A percentile compares a stretch with the other conserved stretches of the same genome.
Evolutionary conservation across 768 basidiomycete species (phyloP).

Genomic region (Psilocybe cyanescens): DNA sequence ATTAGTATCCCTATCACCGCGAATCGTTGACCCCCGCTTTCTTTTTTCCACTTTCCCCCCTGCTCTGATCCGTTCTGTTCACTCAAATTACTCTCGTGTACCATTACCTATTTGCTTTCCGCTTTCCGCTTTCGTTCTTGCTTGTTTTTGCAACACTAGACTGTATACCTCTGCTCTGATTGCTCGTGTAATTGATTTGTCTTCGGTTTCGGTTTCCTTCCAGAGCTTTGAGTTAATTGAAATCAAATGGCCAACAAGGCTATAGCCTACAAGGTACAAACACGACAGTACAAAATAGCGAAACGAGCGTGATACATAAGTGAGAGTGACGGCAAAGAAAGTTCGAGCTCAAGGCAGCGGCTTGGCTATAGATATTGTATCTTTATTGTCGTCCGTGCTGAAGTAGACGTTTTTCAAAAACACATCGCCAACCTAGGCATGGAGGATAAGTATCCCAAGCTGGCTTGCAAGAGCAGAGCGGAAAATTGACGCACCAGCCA

Average conservation of each 20-base stretch:
- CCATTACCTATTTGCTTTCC: not conserved
- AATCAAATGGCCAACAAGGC: not conserved
- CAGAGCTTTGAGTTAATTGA: not conserved
- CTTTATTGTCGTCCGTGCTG: conserved; percentile 60
- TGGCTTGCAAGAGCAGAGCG: not conserved
- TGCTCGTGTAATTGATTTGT: not conserved
- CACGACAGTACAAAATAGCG: not conserved
- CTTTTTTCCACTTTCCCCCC: no score
- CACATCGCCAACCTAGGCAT: conserved; percentile 43
- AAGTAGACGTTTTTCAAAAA: conserved; percentile 82
- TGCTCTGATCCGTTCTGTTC: not conserved
- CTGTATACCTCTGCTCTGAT: no score
- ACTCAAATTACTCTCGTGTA: not conserved
- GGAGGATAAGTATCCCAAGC: not conserved
- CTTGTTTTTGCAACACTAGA: no score
- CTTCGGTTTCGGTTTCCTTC: not conserved
- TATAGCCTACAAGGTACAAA: not conserved
- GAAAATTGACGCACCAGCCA: conserved; percentile 8
- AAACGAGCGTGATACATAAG: not conserved
- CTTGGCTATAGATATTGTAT: conserved; percentile 60
- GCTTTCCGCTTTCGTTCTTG: not conserved
- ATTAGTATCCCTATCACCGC: not conserved
- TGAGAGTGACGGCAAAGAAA: not conserved
- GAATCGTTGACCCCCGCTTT: no score
- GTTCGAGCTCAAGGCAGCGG: not conserved